A percentile compares a stretch with the other conserved stretches of the same genome.
phyloP scores from a whole-genome alignment of 139 green algal species.

The Desmodesmus armatus region DNA sequence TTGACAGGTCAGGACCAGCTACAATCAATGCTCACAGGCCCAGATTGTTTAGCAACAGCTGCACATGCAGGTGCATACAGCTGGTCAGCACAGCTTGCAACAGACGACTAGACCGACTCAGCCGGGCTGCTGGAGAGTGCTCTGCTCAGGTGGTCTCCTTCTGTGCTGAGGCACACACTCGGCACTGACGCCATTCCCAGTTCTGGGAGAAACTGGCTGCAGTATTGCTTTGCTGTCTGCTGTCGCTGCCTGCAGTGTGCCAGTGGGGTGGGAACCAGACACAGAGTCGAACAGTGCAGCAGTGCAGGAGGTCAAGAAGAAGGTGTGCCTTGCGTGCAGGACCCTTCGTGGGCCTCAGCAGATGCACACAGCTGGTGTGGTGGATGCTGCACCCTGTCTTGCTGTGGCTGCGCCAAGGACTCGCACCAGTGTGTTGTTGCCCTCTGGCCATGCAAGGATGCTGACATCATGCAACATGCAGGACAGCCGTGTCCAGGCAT shows the following conservation, averaged over 20 bases:
- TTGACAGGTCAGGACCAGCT: not conserved
- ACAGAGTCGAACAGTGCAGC: constrained; percentile 25
- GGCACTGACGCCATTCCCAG: not conserved
- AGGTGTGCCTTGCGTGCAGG: constrained; percentile 53
- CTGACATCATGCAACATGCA: not conserved
- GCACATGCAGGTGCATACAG: not conserved
- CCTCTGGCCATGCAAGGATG: not conserved
- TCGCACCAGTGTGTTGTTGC: not conserved
- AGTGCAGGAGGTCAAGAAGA: constrained; percentile 72
- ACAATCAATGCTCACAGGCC: not conserved
- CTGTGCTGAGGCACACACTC: not conserved
- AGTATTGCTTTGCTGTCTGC: not conserved
- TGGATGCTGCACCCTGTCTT: not conserved
- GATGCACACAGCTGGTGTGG: not conserved
- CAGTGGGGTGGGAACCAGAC: constrained; percentile 59
- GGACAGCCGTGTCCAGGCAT: not conserved
- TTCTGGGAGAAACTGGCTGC: not conserved
- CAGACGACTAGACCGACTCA: not conserved
- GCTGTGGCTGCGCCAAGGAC: too few relatives aligned
- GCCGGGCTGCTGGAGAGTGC: too few relatives aligned
- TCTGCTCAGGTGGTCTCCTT: not conserved
- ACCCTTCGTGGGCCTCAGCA: not conserved
- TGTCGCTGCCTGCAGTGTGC: constrained; percentile 45
- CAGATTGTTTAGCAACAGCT: not conserved
- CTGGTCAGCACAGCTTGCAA: not conserved